A percentile compares a stretch with the other conserved stretches of the same genome.
Conservation (phyloP, 1,284 basidiomycete species). For the Vanrija sp. region DNA sequence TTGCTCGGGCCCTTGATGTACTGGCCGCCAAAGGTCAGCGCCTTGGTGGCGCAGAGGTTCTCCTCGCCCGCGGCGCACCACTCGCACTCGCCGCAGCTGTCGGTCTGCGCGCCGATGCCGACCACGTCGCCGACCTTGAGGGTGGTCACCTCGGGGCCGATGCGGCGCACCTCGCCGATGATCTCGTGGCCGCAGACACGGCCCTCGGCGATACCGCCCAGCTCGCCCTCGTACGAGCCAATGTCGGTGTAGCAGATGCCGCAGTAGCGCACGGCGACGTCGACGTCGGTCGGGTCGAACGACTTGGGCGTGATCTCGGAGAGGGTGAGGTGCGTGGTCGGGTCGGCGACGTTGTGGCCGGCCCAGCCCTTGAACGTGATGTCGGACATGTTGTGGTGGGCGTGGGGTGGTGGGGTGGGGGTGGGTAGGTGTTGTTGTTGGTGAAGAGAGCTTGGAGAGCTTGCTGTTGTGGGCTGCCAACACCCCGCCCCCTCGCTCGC, state of each 20-base stretch:
- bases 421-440: too few species aligned
- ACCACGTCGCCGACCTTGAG: slow-evolving; percentile 49
- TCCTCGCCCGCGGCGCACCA: slow-evolving; percentile 46
- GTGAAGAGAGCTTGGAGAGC: too few species aligned
- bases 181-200: slow-evolving; percentile 30
- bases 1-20: slow-evolving; percentile 5
- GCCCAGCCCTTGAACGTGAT: slow-evolving; percentile 41
- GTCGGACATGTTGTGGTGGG: not conserved
- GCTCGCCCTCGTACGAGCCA: slow-evolving; percentile 18
- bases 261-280: slow-evolving; percentile 23
- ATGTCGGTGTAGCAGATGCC: slow-evolving; percentile 20
- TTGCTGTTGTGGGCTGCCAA: too few species aligned
- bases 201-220: not conserved
- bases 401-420: too few species aligned
- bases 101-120: slow-evolving; percentile 54
- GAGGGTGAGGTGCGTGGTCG: slow-evolving; percentile 46
- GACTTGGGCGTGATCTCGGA: slow-evolving; percentile 43
- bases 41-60: not conserved
- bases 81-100: slow-evolving; percentile 47
- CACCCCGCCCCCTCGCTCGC: too few species aligned
- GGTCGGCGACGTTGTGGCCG: slow-evolving; percentile 35
- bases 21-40: slow-evolving; percentile 5
- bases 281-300: slow-evolving; percentile 48
- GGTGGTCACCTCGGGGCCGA: slow-evolving; percentile 22
- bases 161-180: slow-evolving; percentile 27